Percentiles rank a stretch among this genome's conserved stretches.
Conservation (phyloP, 495 filamentous ascomycete species). For the Lentithecium fluviatile region DNA sequence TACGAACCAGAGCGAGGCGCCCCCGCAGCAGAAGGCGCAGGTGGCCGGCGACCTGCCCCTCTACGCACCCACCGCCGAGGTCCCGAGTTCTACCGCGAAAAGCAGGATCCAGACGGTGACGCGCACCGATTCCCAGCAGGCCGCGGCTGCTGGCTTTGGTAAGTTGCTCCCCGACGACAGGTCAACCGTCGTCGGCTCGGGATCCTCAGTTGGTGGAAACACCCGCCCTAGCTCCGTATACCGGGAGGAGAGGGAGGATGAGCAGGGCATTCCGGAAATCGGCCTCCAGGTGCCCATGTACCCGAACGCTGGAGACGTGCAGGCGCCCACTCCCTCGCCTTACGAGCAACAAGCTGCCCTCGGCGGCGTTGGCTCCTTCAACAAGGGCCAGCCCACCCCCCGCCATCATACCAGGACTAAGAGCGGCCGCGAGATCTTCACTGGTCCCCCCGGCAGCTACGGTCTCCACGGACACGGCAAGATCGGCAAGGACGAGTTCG, state of each 20-base stretch:
- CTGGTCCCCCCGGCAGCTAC: conserved; percentile 72
- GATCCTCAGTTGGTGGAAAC: conserved; percentile 50
- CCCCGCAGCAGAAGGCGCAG: conserved; percentile 70
- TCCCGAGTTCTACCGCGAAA: conserved; percentile 75
- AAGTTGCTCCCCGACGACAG: conserved; percentile 63
- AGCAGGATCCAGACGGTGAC: conserved; percentile 77
- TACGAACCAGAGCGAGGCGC: conserved; percentile 22
- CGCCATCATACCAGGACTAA: conserved; percentile 68
- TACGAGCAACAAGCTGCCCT: conserved; percentile 51
- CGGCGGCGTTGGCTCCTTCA: conserved; percentile 58
- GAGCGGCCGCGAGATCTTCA: conserved; percentile 58
- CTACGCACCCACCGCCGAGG: conserved; percentile 85
- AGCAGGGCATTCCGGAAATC: conserved; percentile 87
- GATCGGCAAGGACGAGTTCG: conserved; percentile 64
- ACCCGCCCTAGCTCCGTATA: conserved; percentile 50
- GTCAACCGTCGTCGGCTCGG: conserved; percentile 8
- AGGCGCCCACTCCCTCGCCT: conserved; percentile 87
- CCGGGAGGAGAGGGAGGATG: conserved; percentile 63
- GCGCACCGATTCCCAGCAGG: conserved; percentile 81
- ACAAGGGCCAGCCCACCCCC: conserved; percentile 45
- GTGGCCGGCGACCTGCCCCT: conserved; percentile 79
- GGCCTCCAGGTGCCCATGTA: conserved; percentile 91
- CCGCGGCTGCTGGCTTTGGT: conserved; percentile 78
- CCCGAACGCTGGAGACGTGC: conserved; percentile 89
- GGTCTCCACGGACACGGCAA: conserved; percentile 82